Base-by-base conservation (phyloP, 306 rosid species). In the Canavalia gladiata region DNA sequence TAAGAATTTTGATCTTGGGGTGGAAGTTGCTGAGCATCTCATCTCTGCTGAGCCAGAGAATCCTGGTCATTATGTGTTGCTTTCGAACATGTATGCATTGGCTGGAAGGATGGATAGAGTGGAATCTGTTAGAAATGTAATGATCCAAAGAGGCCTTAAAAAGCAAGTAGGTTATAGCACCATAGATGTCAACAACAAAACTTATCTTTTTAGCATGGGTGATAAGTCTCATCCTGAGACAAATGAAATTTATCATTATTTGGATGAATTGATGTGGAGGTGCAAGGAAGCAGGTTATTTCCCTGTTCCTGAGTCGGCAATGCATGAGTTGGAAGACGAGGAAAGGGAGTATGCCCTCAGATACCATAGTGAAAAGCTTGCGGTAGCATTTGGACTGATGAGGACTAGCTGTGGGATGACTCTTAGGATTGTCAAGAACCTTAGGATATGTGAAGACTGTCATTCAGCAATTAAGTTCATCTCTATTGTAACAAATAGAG, bases 301-400 rank as follows among this genome's bases (percentile, higher is more conserved):
- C 3, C 86, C 95, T 1, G 76, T 75, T 25, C 74, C 87, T 0
- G 93, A 87, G 52, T 87, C 84, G 0, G 93, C 86, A 37, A 83
- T 95, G 95, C 98, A 92, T n/a, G 97, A 95, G 86, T 47, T 95
- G 89, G 98, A 91, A 81, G 97, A 89, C 60, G 97, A 95, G 68
- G 98, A 94, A 88, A 92, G 86, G 87, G 98, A 92, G 54, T 87
- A 89, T 86, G 95, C 97, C n/a, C 95, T 95, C 10, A 90, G 97
- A 72, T 88, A 92, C 78, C 98, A 95, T 4, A 92, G 97, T 68
- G 98, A 95, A 94, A 95, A 91, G 91, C 97, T 95, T 67, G 97
- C 97, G 0, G 87, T 95, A 6, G 92, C 95, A n/a, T 95, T 87
- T 72, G 97, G 98, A 66, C 75, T 91, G 55, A 68, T 95, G 92